These are phyloP conservation scores for Ceratobasidium sp. DNA, from an alignment of 1,284 basidiomycete genomes.

Conservation along the genomic window DNA sequence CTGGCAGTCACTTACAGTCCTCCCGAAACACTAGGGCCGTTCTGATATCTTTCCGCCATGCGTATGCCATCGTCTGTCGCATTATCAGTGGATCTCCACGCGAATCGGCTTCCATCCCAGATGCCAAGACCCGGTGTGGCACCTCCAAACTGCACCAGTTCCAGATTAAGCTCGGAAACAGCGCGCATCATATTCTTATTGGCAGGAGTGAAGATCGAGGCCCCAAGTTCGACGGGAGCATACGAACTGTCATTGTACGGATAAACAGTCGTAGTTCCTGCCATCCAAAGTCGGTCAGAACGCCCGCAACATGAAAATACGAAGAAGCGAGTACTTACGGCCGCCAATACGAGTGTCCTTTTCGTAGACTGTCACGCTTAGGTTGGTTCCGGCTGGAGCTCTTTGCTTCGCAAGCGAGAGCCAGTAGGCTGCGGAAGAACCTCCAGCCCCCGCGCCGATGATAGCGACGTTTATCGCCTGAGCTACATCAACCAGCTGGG, in stretches of 20 bases:
- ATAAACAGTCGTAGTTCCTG: conserved; percentile 77
- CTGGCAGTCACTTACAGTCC: conserved; percentile 58
- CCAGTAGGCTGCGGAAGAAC: conserved; percentile 83
- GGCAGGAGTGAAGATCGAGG: conserved; percentile 82
- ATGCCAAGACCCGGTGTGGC: conserved; percentile 66
- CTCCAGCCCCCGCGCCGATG: conserved; percentile 73
- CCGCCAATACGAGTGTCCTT: conserved; percentile 78
- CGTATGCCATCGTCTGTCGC: conserved; percentile 19
- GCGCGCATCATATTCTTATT: conserved; percentile 87
- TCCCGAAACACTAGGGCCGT: conserved; percentile 47
- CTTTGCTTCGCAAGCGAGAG: conserved; percentile 68
- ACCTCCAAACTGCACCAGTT: conserved; percentile 62
- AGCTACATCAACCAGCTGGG: conserved; percentile 19
- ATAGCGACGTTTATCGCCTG: conserved; percentile 63
- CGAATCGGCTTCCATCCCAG: conserved; percentile 82
- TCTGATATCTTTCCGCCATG: conserved; percentile 32
- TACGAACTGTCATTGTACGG: conserved; percentile 73
- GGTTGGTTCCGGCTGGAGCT: conserved; percentile 61
- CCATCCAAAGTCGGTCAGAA: background rate
- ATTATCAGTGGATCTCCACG: conserved; percentile 49
- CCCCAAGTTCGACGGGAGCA: conserved; percentile 73
- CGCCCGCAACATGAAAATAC: background rate
- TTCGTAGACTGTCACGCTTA: conserved; percentile 84
- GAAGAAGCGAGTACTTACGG: conserved; percentile 60
- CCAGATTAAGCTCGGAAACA: conserved; percentile 78